phyloP scores from a whole-genome alignment of 78 protist species.

The Tieghemostelium lacteum region DNA sequence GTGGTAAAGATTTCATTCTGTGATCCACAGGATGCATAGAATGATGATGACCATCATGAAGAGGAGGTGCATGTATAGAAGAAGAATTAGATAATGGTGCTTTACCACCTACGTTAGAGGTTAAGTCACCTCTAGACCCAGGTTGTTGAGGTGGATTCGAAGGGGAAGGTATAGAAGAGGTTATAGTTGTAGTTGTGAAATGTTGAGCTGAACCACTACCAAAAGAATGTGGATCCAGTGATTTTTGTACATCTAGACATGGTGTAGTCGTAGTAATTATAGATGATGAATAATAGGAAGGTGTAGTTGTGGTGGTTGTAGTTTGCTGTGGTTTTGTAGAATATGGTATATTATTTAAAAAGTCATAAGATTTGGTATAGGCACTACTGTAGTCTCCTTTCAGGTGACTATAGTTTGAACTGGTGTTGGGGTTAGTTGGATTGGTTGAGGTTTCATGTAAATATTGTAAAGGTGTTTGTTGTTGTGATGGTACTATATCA shows the following conservation, averaged over 20 bases:
- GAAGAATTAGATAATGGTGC: not conserved
- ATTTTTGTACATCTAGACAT: not conserved
- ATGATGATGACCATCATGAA: not conserved
- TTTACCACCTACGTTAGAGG: too few relatives aligned
- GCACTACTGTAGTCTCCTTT: too few relatives aligned
- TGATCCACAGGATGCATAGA: not conserved
- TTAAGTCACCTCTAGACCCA: not conserved
- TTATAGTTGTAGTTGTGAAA: not conserved
- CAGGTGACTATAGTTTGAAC: not conserved
- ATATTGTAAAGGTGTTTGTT: not conserved
- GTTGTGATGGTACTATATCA: not conserved
- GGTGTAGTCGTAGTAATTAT: not conserved
- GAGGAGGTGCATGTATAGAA: not conserved
- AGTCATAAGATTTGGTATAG: not conserved
- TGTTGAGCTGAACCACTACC: not conserved
- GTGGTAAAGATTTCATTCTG: slow-evolving; percentile 1
- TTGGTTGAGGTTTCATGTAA: not conserved
- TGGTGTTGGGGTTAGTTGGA: not conserved
- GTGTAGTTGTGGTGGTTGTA: not conserved
- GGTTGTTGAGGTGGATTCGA: not conserved
- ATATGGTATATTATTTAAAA: not conserved
- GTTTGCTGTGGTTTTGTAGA: not conserved
- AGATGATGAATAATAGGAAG: slow-evolving; percentile 1
- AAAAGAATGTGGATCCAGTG: not conserved
- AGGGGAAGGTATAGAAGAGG: not conserved